Percentiles rank a stretch among this genome's conserved stretches.
Evolutionary conservation across 129 eudicot species (phyloP).

Genomic region (Ambrosia artemisiifolia): DNA sequence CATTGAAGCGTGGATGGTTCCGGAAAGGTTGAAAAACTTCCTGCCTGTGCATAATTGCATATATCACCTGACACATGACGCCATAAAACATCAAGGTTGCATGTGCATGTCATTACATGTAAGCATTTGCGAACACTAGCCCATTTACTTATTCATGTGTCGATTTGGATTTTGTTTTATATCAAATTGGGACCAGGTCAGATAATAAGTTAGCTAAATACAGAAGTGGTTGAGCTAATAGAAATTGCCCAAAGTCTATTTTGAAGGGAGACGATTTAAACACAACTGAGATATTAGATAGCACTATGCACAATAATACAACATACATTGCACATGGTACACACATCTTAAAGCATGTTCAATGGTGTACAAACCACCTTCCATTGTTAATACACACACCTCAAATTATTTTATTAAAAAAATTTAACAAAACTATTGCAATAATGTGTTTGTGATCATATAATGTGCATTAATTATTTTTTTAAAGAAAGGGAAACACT

Average conservation of each 20-base stretch:
- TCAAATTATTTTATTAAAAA: not conserved
- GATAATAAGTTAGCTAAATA: not conserved
- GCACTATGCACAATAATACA: too few relatives aligned
- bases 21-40: slow-evolving; percentile 95
- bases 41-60: slow-evolving; percentile 97
- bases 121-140: not conserved
- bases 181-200: too few relatives aligned
- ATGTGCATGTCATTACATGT: not conserved
- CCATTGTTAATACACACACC: not conserved
- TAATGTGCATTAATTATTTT: not conserved
- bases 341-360: not conserved
- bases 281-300: too few relatives aligned
- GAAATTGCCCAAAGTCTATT: not conserved
- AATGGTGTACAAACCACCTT: not conserved
- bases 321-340: not conserved
- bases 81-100: not conserved
- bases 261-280: too few relatives aligned
- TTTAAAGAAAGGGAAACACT: not conserved
- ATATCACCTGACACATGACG: slow-evolving; percentile 65
- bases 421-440: not conserved
- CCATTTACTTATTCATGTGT: not conserved
- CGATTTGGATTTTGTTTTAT: not conserved
- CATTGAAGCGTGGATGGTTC: slow-evolving; percentile 92
- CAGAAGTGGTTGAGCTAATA: not conserved
- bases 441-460: not conserved